Conservation (phyloP, 768 basidiomycete genomes). For the Trametes gibbosa region DNA sequence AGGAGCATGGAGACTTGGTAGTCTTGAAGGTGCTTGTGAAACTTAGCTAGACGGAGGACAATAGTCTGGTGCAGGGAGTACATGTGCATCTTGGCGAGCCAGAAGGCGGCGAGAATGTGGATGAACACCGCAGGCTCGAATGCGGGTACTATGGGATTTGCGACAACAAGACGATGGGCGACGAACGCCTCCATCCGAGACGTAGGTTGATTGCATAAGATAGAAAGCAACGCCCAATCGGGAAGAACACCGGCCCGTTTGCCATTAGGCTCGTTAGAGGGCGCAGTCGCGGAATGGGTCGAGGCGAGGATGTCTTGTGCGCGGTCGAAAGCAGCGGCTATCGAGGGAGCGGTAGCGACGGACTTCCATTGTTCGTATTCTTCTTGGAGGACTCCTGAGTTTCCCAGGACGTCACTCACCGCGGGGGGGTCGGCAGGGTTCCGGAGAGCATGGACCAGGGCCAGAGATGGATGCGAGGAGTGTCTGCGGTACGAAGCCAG, state of each 20-base stretch:
- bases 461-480: not conserved
- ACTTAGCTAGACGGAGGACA: constrained; percentile 36
- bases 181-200: constrained; percentile 44
- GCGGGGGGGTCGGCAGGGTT: not conserved
- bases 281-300: not conserved
- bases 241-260: constrained; percentile 30
- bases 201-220: constrained; percentile 45
- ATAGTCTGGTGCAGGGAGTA: constrained; percentile 36
- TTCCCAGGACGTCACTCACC: not conserved
- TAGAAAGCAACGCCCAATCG: constrained; percentile 53
- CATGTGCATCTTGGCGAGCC: constrained; percentile 51
- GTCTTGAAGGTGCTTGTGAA: constrained; percentile 27
- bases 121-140: constrained; percentile 39
- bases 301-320: not conserved
- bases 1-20: constrained; percentile 10
- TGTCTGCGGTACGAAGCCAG: not conserved
- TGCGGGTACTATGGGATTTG: constrained; percentile 36
- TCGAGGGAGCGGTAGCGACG: not conserved
- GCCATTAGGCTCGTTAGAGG: not conserved
- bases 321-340: constrained; percentile 3
- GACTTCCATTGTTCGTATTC: constrained; percentile 14
- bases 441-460: not conserved
- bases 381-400: not conserved
- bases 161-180: constrained; percentile 41
- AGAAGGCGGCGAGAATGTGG: constrained; percentile 44